Evolutionary conservation across 495 filamentous ascomycete species (phyloP).

Genomic region (Aspergillus avenaceus): DNA sequence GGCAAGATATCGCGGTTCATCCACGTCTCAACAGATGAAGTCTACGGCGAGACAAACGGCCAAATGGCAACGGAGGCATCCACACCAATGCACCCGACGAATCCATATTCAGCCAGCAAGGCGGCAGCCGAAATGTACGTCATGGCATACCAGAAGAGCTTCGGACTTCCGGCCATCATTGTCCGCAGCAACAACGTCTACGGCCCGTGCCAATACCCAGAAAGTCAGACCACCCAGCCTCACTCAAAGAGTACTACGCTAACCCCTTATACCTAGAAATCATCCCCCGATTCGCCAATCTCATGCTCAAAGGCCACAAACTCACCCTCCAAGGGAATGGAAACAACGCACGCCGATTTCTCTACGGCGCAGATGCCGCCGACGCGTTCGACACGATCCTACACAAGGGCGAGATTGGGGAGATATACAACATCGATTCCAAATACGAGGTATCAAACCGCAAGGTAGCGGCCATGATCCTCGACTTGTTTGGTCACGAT

Average conservation of each 20-base stretch:
- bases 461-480: slow-evolving; percentile 53
- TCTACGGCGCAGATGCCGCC: slow-evolving; percentile 69
- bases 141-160: slow-evolving; percentile 68
- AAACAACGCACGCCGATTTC: slow-evolving; percentile 60
- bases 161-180: slow-evolving; percentile 66
- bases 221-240: slow-evolving; percentile 45
- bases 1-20: slow-evolving; percentile 59
- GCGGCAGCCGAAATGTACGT: slow-evolving; percentile 79
- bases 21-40: slow-evolving; percentile 74
- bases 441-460: slow-evolving; percentile 63
- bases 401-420: slow-evolving; percentile 60
- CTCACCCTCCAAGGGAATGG: slow-evolving; percentile 69
- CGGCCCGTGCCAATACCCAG: slow-evolving; percentile 73
- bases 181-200: slow-evolving; percentile 77
- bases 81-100: slow-evolving; percentile 69
- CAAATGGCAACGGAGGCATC: slow-evolving; percentile 49
- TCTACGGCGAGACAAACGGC: slow-evolving; percentile 70
- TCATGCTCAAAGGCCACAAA: slow-evolving; percentile 53
- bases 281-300: slow-evolving; percentile 68
- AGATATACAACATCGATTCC: slow-evolving; percentile 72
- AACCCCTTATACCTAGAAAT: too few relatives aligned
- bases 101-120: slow-evolving; percentile 75
- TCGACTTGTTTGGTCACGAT: slow-evolving; percentile 45
- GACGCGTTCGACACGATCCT: slow-evolving; percentile 75
- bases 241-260: too few relatives aligned